Conservation (phyloP, 108 stramenopile species). For the Stephanodiscus triporus region DNA sequence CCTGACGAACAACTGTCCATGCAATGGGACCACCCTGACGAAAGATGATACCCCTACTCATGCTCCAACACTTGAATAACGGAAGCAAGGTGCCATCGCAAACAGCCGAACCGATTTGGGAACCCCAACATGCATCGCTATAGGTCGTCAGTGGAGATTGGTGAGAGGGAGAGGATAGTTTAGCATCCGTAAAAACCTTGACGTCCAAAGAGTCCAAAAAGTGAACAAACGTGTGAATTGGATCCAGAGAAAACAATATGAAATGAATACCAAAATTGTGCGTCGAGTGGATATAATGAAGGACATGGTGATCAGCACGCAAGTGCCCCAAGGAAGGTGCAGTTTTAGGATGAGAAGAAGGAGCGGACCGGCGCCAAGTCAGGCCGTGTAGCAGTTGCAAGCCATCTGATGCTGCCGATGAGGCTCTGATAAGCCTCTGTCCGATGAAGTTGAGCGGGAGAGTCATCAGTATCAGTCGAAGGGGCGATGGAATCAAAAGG, state of each 20-base stretch:
- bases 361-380: background rate
- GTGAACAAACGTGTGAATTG: background rate
- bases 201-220: background rate
- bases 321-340: background rate
- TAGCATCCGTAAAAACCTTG: background rate
- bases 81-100: background rate
- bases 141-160: background rate
- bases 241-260: background rate
- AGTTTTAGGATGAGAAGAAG: background rate
- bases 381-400: background rate
- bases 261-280: background rate
- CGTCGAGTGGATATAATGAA: background rate
- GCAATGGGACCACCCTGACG: background rate
- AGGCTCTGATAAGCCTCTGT: slow-evolving; percentile 14
- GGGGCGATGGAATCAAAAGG: slow-evolving; percentile 29
- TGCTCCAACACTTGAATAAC: background rate
- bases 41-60: background rate
- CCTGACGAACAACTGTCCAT: background rate
- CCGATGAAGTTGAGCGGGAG: slow-evolving; percentile 5
- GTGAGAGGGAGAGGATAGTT: background rate
- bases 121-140: background rate
- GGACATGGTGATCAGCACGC: background rate
- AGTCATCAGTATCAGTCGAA: background rate
- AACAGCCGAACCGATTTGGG: background rate
- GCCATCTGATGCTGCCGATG: background rate